Evolutionary conservation across 2,329 filamentous ascomycete genomes (phyloP).

Genomic region (Arthrobotrys megalospora): DNA sequence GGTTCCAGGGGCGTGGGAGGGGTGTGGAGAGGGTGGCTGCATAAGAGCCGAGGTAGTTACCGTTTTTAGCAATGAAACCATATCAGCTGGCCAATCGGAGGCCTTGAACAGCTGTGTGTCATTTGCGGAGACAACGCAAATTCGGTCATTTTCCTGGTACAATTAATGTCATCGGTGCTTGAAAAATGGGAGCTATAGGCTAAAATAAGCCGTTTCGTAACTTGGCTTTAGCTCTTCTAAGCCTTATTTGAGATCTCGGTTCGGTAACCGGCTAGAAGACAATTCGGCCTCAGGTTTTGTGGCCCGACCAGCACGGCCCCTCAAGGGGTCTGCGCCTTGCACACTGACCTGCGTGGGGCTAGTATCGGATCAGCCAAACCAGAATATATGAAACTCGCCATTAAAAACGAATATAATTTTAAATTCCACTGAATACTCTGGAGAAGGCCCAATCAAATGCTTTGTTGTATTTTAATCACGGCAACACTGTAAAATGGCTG

Average conservation of each 20-base stretch:
- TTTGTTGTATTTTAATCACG: constrained; percentile 16
- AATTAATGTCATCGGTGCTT: too few relatives aligned
- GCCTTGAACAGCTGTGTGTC: not conserved
- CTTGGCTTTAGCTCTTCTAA: constrained; percentile 20
- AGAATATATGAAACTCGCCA: too few relatives aligned
- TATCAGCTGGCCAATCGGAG: constrained; percentile 28
- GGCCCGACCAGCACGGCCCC: too few relatives aligned
- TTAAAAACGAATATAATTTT: too few relatives aligned
- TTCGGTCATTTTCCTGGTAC: not conserved
- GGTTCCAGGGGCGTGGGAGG: constrained; percentile 16
- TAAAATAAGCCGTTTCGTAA: not conserved
- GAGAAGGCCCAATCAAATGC: not conserved
- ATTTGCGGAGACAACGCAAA: constrained; percentile 10
- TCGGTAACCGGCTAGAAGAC: not conserved
- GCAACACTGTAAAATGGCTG: constrained; percentile 1
- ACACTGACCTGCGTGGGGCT: too few relatives aligned
- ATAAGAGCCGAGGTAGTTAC: constrained; percentile 42
- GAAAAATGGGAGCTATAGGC: not conserved
- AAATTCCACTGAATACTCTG: not conserved
- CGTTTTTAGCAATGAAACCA: constrained; percentile 5
- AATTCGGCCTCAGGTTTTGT: not conserved
- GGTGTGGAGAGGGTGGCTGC: constrained; percentile 25
- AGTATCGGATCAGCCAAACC: too few relatives aligned
- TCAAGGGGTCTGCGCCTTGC: too few relatives aligned
- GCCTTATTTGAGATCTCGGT: not conserved